Conservation (phyloP, 2,329 filamentous ascomycete genomes). For the Ophiostoma angusticollis region DNA sequence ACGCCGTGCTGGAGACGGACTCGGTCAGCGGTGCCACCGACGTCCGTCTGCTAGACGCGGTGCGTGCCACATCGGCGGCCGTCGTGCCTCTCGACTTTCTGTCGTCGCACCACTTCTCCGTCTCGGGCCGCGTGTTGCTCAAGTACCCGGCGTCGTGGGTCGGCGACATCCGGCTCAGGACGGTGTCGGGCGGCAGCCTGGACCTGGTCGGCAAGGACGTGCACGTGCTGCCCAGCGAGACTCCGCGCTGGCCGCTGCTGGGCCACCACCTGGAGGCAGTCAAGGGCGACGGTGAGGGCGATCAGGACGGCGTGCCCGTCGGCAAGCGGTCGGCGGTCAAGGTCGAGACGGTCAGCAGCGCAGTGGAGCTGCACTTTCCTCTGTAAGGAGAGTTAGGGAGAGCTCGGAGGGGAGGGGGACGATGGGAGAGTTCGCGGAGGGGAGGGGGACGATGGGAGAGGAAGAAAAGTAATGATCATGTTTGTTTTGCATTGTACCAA, state of each 20-base stretch:
- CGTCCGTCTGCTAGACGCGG: constrained; percentile 22
- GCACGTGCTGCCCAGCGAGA: constrained; percentile 21
- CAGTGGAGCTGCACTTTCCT: constrained; percentile 7
- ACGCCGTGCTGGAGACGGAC: constrained; percentile 24
- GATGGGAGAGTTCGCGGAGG: no score
- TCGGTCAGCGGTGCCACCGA: constrained; percentile 31
- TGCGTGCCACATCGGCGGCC: no score
- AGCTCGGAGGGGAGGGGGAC: no score
- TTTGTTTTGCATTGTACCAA: no score
- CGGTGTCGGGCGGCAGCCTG: constrained; percentile 27
- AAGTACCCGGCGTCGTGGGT: constrained; percentile 37
- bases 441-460: no score
- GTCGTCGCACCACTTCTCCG: constrained; percentile 28
- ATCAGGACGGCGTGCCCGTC: background rate
- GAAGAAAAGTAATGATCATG: no score
- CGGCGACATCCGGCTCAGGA: constrained; percentile 28
- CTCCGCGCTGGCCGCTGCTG: constrained; percentile 9
- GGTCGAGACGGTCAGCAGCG: constrained; percentile 5
- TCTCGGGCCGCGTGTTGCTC: constrained; percentile 31
- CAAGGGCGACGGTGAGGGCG: constrained; percentile 8
- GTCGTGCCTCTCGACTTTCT: constrained; percentile 23
- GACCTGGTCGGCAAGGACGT: constrained; percentile 30
- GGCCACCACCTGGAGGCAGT: constrained; percentile 2
- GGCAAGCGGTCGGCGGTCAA: background rate
- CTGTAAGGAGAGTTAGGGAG: no score